Evolutionary conservation across 1,284 basidiomycete species (phyloP).

Genomic region (Rhodotorula glutinis): DNA sequence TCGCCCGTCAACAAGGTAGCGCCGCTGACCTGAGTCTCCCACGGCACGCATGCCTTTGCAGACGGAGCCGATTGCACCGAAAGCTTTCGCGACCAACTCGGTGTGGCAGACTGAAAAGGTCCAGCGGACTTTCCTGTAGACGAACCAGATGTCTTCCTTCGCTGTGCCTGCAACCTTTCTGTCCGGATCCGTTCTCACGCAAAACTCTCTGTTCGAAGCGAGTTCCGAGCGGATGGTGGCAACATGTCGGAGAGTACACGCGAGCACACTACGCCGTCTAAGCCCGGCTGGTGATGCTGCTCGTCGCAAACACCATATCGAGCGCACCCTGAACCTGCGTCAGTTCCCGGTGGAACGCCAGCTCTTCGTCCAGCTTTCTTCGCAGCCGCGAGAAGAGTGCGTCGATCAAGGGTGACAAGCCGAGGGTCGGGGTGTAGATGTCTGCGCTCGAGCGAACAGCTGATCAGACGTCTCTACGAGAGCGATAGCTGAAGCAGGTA

Average conservation of each 20-base stretch:
- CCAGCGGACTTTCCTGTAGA: constrained; percentile 26
- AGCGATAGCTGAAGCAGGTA: not conserved
- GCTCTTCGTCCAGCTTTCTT: constrained; percentile 77
- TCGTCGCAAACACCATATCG: constrained; percentile 67
- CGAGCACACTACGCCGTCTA: not conserved
- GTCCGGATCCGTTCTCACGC: no score
- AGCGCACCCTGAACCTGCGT: constrained; percentile 79
- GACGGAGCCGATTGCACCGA: constrained; percentile 69
- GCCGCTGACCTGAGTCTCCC: no score
- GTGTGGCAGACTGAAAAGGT: constrained; percentile 67
- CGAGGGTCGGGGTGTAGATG: constrained; percentile 84
- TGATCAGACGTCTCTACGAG: not conserved
- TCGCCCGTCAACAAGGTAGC: not conserved
- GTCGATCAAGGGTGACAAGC: constrained; percentile 91
- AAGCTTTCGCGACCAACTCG: constrained; percentile 71
- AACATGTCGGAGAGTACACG: no score
- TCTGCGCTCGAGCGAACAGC: constrained; percentile 55
- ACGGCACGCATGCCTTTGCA: constrained; percentile 48
- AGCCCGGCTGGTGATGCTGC: constrained; percentile 8
- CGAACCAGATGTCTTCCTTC: not conserved
- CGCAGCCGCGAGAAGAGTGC: constrained; percentile 76
- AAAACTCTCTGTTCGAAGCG: no score
- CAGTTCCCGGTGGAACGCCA: constrained; percentile 86
- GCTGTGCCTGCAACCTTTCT: no score
- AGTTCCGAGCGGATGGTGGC: no score